Percentiles rank a stretch among this genome's conserved stretches.
These are phyloP conservation scores for Talaromyces proteolyticus DNA, from an alignment of 495 filamentous ascomycete genomes.

Conservation along the genomic window DNA sequence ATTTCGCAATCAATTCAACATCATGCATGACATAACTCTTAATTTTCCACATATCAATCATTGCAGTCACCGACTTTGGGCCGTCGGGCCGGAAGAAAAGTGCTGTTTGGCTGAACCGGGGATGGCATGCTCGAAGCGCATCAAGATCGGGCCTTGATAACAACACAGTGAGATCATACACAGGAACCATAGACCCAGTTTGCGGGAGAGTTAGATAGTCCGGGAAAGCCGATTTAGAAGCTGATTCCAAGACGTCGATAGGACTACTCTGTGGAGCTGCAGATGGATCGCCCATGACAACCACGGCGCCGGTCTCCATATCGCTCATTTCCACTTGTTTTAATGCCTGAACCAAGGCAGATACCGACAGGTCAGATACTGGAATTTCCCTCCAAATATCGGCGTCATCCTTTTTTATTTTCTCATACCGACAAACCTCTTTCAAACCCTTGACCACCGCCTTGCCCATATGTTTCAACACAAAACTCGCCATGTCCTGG, in stretches of 20 bases:
- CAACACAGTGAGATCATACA: conserved; percentile 36
- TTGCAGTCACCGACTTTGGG: conserved; percentile 34
- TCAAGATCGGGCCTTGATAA: conserved; percentile 27
- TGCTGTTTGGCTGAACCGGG: conserved; percentile 18
- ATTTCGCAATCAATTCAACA: neutral
- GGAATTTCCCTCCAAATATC: conserved; percentile 29
- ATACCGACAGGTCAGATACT: conserved; percentile 17
- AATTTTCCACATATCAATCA: conserved; percentile 62
- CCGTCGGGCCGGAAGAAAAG: conserved; percentile 32
- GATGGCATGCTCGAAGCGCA: conserved; percentile 17
- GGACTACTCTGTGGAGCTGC: conserved; percentile 7
- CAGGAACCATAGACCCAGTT: conserved; percentile 26
- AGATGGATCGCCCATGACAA: conserved; percentile 16
- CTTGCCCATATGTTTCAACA: conserved; percentile 47
- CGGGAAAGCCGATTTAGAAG: conserved; percentile 10
- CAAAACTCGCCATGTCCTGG: conserved; percentile 58
- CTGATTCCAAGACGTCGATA: neutral
- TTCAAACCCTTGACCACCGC: conserved; percentile 35
- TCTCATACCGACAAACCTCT: conserved; percentile 14
- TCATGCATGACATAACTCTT: conserved; percentile 48
- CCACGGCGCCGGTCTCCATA: conserved; percentile 24
- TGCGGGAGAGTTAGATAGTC: conserved; percentile 23
- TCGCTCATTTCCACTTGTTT: conserved; percentile 15
- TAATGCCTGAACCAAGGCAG: conserved; percentile 21
- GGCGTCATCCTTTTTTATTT: conserved; percentile 13